phyloP scores from a whole-genome alignment of 352 stramenopile species.

The Proteromonas lacertae region DNA sequence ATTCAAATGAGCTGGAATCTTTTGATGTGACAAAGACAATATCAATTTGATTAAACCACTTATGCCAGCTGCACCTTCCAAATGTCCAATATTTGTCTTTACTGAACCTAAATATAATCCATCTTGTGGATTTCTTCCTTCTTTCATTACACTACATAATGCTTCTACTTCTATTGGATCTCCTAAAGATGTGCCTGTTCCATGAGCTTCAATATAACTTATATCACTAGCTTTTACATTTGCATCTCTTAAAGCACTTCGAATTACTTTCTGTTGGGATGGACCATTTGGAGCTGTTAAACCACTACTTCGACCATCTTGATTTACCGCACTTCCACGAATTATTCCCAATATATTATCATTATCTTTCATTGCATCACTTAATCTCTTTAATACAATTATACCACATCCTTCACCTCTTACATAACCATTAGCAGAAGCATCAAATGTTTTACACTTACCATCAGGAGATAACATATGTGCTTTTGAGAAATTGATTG shows the following conservation, averaged over 20 bases:
- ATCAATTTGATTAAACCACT: conserved; percentile 12
- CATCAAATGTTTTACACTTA: too few relatives aligned
- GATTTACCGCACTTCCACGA: too few relatives aligned
- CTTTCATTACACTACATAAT: conserved; percentile 4
- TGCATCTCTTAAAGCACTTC: conserved; percentile 4
- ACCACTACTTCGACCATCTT: too few relatives aligned
- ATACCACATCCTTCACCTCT: too few relatives aligned
- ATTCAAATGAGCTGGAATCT: conserved; percentile 10
- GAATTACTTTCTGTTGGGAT: too few relatives aligned
- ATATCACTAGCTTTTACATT: conserved; percentile 4
- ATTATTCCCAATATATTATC: too few relatives aligned
- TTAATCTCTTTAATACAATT: too few relatives aligned
- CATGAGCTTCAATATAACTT: conserved; percentile 14
- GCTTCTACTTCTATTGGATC: conserved; percentile 14
- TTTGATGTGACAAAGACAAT: conserved; percentile 7
- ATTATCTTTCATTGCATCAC: too few relatives aligned
- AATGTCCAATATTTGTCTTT: conserved; percentile 17
- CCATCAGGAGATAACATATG: background rate
- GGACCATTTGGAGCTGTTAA: too few relatives aligned
- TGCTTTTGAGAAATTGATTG: background rate
- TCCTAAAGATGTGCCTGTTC: conserved; percentile 14
- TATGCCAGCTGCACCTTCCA: conserved; percentile 13
- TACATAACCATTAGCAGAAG: too few relatives aligned
- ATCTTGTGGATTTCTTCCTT: background rate
- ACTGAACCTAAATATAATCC: conserved; percentile 12